phyloP scores from a whole-genome alignment of 2,329 filamentous ascomycete genomes.

The Corniculantispora saksenae region DNA sequence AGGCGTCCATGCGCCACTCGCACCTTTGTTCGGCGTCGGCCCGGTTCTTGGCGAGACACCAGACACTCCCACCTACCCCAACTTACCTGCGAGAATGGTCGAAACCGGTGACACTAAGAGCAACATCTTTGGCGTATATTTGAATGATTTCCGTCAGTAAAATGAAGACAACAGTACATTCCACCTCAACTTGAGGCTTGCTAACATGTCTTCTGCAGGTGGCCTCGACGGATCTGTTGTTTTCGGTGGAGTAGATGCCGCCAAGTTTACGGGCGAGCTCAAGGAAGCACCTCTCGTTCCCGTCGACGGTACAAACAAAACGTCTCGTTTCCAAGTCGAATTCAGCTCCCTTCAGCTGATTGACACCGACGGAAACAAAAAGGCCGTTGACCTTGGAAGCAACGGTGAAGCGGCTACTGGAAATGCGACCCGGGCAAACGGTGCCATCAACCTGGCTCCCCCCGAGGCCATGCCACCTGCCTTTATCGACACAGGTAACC shows the following conservation, averaged over 20 bases:
- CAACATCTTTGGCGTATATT: neutral
- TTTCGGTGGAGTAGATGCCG: neutral
- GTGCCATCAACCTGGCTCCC: neutral
- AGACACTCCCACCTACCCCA: neutral
- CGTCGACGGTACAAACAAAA: neutral
- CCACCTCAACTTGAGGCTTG: neutral
- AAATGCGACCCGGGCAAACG: neutral
- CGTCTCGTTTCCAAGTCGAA: neutral
- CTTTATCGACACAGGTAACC: neutral
- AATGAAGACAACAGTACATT: neutral
- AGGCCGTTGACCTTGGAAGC: neutral
- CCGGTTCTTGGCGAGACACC: neutral
- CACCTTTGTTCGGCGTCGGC: neutral
- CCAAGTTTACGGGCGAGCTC: neutral
- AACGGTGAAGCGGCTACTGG: too few relatives aligned
- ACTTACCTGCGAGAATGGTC: neutral
- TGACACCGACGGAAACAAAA: neutral
- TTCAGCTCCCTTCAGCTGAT: neutral
- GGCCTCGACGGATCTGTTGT: neutral
- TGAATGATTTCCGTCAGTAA: neutral
- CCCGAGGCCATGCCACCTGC: neutral
- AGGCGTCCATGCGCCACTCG: neutral
- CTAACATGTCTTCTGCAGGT: neutral
- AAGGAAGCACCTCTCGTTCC: neutral
- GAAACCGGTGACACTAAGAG: neutral